phyloP scores from a whole-genome alignment of 2,329 filamentous ascomycete species.

The Beauveria pseudobassiana region DNA sequence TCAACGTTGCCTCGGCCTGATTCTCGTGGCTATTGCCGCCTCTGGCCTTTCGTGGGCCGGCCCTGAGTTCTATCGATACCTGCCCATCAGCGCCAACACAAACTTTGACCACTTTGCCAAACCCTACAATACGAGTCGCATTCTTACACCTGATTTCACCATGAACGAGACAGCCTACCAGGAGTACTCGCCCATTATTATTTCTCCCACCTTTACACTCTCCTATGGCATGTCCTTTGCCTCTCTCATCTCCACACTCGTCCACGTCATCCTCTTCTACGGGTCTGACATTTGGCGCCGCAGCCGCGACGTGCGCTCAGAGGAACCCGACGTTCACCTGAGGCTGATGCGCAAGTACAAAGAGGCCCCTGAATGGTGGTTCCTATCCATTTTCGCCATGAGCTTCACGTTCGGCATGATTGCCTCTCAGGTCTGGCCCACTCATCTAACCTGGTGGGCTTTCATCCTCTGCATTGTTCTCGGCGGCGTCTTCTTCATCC shows the following conservation, averaged over 20 bases:
- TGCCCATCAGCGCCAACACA: constrained; percentile 46
- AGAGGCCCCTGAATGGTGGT: constrained; percentile 44
- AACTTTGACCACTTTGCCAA: constrained; percentile 54
- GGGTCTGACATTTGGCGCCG: constrained; percentile 37
- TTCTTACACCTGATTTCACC: constrained; percentile 43
- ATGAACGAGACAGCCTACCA: constrained; percentile 50
- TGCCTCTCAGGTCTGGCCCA: constrained; percentile 27
- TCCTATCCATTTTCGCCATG: constrained; percentile 33
- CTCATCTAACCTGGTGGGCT: constrained; percentile 37
- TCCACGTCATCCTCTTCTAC: constrained; percentile 46
- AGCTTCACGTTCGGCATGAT: constrained; percentile 43
- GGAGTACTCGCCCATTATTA: constrained; percentile 46
- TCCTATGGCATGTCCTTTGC: constrained; percentile 53
- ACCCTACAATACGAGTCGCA: constrained; percentile 47
- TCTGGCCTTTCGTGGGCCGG: constrained; percentile 45
- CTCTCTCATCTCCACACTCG: constrained; percentile 43
- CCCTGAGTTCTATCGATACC: constrained; percentile 44
- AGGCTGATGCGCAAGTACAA: constrained; percentile 32
- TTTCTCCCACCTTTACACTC: constrained; percentile 48
- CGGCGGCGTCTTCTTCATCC: constrained; percentile 33
- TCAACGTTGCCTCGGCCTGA: constrained; percentile 49
- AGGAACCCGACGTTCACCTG: constrained; percentile 44
- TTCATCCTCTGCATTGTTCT: constrained; percentile 33
- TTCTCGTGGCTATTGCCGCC: constrained; percentile 44
- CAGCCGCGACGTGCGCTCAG: constrained; percentile 23